Percentiles rank a stretch among this genome's conserved stretches.
These are phyloP conservation scores for Coniella lustricola DNA, from an alignment of 2,329 filamentous ascomycete species.

Conservation along the genomic window DNA sequence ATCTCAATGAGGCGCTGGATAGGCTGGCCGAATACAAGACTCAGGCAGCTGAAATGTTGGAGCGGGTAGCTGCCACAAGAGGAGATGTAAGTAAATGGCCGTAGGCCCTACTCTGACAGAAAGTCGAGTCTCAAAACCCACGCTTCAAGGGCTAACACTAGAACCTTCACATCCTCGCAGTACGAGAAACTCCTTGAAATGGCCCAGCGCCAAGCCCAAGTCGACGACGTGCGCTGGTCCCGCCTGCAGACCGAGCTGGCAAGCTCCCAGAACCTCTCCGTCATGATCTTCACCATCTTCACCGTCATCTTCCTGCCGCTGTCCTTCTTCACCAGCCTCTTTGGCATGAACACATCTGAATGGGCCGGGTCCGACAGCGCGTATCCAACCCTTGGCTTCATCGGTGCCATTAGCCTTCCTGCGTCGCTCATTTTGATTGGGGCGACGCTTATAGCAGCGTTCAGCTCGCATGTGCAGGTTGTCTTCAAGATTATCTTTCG, in stretches of 20 bases:
- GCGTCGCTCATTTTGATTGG: conserved; percentile 42
- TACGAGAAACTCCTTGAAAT: conserved; percentile 61
- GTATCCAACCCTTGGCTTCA: conserved; percentile 35
- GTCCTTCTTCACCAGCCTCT: conserved; percentile 58
- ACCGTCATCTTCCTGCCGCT: conserved; percentile 58
- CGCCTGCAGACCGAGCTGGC: conserved; percentile 57
- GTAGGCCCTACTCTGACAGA: no score
- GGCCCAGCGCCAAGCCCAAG: conserved; percentile 59
- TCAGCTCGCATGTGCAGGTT: conserved; percentile 40
- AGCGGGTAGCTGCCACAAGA: conserved; percentile 49
- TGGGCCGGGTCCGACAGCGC: conserved; percentile 42
- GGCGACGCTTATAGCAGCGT: conserved; percentile 46
- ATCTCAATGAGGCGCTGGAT: conserved; percentile 45
- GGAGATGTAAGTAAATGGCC: conserved; percentile 45
- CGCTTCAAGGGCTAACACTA: no score
- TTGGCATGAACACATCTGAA: conserved; percentile 58
- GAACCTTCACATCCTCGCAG: conserved; percentile 22
- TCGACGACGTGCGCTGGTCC: conserved; percentile 58
- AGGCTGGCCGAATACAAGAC: conserved; percentile 48
- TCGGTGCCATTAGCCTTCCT: conserved; percentile 43
- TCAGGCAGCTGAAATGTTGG: conserved; percentile 49
- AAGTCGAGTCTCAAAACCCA: no score
- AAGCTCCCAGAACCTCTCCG: conserved; percentile 52
- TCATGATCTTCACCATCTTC: conserved; percentile 60
- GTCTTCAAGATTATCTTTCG: conserved; percentile 20